A percentile compares a stretch with the other conserved stretches of the same genome.
phyloP scores from a whole-genome alignment of 345 rosid genomes.

The Psidium friedrichsthalianum region DNA sequence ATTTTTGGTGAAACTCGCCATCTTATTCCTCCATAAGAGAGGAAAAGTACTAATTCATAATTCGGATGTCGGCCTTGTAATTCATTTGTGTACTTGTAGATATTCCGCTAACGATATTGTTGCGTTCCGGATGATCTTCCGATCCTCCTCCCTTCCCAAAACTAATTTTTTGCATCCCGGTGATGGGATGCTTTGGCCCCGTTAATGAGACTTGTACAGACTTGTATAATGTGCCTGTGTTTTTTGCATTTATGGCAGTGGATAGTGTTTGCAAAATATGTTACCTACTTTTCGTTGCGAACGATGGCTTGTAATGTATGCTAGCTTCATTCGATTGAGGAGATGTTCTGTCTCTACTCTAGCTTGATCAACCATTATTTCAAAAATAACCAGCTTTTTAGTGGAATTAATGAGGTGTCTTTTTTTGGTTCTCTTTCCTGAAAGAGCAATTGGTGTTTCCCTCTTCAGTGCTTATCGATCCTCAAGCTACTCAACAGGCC shows the following conservation, averaged over 20 bases:
- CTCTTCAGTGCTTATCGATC: background rate
- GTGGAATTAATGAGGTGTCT: background rate
- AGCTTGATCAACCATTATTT: background rate
- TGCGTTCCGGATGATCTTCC: background rate
- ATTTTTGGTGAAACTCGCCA: background rate
- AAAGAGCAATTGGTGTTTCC: background rate
- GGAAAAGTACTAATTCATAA: background rate
- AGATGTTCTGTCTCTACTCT: background rate
- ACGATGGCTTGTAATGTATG: background rate
- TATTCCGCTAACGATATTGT: background rate
- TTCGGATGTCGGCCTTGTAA: background rate
- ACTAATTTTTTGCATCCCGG: background rate
- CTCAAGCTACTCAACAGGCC: background rate
- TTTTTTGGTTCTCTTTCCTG: background rate
- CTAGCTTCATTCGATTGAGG: background rate
- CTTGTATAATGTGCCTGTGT: slow-evolving; percentile 7
- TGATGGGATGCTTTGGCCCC: background rate
- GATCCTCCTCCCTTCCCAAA: background rate
- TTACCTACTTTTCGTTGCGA: background rate
- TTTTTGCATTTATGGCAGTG: background rate
- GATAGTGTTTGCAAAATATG: background rate
- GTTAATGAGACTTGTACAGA: slow-evolving; percentile 10
- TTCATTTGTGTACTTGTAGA: background rate
- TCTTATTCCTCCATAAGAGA: background rate
- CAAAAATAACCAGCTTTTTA: background rate